Evolutionary conservation across 2,329 filamentous ascomycete species (phyloP).

Genomic region (Penicillium polonicum): DNA sequence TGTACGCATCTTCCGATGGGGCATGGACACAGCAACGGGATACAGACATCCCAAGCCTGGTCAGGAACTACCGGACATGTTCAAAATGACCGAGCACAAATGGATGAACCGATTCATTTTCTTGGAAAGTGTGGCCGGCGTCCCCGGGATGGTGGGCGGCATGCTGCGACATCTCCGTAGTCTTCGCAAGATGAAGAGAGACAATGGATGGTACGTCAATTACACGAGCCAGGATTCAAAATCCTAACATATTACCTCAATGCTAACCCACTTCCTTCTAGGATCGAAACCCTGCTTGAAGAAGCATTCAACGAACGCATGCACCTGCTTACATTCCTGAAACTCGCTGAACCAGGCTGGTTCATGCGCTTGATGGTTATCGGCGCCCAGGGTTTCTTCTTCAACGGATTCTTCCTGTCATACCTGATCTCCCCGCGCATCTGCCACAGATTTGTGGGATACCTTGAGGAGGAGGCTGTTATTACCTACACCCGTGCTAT

Average conservation of each 20-base stretch:
- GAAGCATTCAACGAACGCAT: constrained; percentile 93
- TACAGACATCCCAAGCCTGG: constrained; percentile 67
- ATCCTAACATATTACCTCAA: not conserved
- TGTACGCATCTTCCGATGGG: constrained; percentile 72
- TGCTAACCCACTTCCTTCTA: constrained; percentile 23
- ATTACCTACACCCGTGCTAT: constrained; percentile 91
- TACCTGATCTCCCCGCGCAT: constrained; percentile 85
- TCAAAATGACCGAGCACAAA: constrained; percentile 74
- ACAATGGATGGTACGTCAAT: constrained; percentile 74
- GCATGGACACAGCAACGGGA: constrained; percentile 78
- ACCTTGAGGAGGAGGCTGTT: constrained; percentile 95
- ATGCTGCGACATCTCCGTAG: constrained; percentile 89
- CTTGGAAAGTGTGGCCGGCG: constrained; percentile 89
- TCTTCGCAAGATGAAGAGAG: constrained; percentile 79
- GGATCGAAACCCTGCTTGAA: constrained; percentile 89
- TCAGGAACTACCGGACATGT: constrained; percentile 52
- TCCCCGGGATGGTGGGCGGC: constrained; percentile 94
- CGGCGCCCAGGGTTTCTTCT: constrained; percentile 91
- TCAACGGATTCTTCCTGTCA: constrained; percentile 86
- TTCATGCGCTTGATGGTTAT: constrained; percentile 94
- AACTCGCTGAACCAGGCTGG: constrained; percentile 78
- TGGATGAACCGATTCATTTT: constrained; percentile 92
- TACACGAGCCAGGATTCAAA: not conserved
- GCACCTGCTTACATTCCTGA: constrained; percentile 90
- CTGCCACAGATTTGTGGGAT: constrained; percentile 93